These are phyloP conservation scores for Ceriops decandra DNA, from an alignment of 345 rosid species.

Conservation along the genomic window DNA sequence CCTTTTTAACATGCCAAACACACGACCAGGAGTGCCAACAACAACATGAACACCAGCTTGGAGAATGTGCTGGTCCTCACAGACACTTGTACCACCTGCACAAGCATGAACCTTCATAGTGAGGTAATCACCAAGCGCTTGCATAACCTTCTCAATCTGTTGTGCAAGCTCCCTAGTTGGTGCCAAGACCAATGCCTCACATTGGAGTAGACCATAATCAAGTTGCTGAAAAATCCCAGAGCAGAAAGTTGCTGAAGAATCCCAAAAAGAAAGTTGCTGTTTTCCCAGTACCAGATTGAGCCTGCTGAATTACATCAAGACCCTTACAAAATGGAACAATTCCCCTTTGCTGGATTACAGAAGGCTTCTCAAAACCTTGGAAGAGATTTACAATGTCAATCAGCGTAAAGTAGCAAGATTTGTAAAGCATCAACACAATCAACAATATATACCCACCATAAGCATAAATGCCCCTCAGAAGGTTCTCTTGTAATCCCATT, in stretches of 20 bases:
- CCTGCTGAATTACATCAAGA: slow-evolving; percentile 92
- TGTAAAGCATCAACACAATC: background rate
- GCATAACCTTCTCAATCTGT: slow-evolving; percentile 94
- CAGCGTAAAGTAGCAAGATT: background rate
- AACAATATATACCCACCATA: slow-evolving; percentile 51
- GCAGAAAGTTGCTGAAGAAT: slow-evolving; percentile 87
- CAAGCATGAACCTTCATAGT: slow-evolving; percentile 92
- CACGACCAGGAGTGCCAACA: slow-evolving; percentile 97
- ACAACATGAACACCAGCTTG: slow-evolving; percentile 93
- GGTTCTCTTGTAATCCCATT: slow-evolving; percentile 79
- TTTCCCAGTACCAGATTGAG: slow-evolving; percentile 93
- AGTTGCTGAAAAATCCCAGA: slow-evolving; percentile 90
- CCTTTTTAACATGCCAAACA: slow-evolving; percentile 86
- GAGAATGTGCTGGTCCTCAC: slow-evolving; percentile 88
- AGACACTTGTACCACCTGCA: slow-evolving; percentile 96
- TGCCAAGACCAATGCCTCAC: slow-evolving; percentile 84
- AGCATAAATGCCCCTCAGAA: slow-evolving; percentile 90
- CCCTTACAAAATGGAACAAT: slow-evolving; percentile 92
- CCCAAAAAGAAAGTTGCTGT: slow-evolving; percentile 92
- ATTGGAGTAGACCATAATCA: slow-evolving; percentile 56
- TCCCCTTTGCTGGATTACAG: slow-evolving; percentile 96
- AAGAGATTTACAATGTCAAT: background rate
- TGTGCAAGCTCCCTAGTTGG: slow-evolving; percentile 94
- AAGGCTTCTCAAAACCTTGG: slow-evolving; percentile 76
- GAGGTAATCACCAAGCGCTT: slow-evolving; percentile 87